Evolutionary conservation across 108 stramenopile genomes (phyloP).

Genomic region (Licmophora abbreviata): DNA sequence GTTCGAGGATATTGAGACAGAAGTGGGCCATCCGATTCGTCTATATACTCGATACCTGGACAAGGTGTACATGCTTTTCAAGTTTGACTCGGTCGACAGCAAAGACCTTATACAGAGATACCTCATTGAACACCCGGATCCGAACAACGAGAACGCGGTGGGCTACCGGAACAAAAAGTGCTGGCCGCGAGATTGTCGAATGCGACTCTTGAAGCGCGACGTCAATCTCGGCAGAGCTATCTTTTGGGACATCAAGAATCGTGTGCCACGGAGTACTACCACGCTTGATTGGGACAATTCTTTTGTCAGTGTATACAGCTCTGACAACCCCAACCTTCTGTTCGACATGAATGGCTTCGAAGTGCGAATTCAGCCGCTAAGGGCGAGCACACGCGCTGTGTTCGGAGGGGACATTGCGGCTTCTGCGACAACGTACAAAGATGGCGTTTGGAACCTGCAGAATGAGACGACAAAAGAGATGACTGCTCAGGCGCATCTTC

Average conservation of each 20-base stretch:
- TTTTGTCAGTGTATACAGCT: slow-evolving; percentile 97
- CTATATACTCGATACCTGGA: slow-evolving; percentile 98
- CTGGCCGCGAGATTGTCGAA: slow-evolving; percentile 98
- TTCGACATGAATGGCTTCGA: slow-evolving; percentile 99
- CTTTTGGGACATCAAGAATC: slow-evolving; percentile 99
- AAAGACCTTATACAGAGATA: slow-evolving; percentile 98
- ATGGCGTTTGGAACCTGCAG: slow-evolving; percentile 99
- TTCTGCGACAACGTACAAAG: slow-evolving; percentile 68
- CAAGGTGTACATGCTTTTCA: slow-evolving; percentile 95
- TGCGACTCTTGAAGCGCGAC: slow-evolving; percentile 97
- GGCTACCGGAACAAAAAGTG: slow-evolving; percentile 99
- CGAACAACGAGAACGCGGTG: slow-evolving; percentile 99
- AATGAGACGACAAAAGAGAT: slow-evolving; percentile 99
- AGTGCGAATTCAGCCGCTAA: slow-evolving; percentile 91
- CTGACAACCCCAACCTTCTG: slow-evolving; percentile 97
- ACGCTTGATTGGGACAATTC: slow-evolving; percentile 98
- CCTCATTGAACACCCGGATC: slow-evolving; percentile 98
- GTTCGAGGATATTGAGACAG: slow-evolving; percentile 93
- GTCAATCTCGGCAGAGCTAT: slow-evolving; percentile 97
- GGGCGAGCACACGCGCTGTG: slow-evolving; percentile 62
- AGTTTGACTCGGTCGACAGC: slow-evolving; percentile 90
- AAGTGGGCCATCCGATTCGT: slow-evolving; percentile 94
- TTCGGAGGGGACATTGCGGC: slow-evolving; percentile 20
- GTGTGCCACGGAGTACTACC: slow-evolving; percentile 92
- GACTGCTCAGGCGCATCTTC: slow-evolving; percentile 94